Conservation (phyloP, 2,329 filamentous ascomycete genomes). For the Pseudonectria foliicola region DNA sequence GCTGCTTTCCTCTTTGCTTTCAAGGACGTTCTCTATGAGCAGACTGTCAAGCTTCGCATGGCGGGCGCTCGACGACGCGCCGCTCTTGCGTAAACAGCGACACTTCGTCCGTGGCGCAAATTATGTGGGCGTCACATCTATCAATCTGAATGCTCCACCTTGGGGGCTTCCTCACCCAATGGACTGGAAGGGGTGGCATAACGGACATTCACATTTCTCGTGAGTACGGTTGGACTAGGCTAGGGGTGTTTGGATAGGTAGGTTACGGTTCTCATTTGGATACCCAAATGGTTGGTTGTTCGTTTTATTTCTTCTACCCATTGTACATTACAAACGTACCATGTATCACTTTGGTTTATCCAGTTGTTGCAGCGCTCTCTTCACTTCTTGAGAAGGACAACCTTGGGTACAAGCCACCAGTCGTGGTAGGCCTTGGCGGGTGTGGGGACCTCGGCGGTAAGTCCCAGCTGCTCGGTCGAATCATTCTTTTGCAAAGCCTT, state of each 20-base stretch:
- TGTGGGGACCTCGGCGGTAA: slow-evolving; percentile 46
- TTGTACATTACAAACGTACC: too few species aligned
- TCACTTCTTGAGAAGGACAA: slow-evolving; percentile 21
- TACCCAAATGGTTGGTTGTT: slow-evolving; percentile 13
- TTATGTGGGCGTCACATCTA: too few species aligned
- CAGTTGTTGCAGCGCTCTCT: too few species aligned
- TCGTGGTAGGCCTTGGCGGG: slow-evolving; percentile 51
- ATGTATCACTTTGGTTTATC: too few species aligned
- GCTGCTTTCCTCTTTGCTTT: slow-evolving; percentile 96
- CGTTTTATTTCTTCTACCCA: too few species aligned
- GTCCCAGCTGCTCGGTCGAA: slow-evolving; percentile 24
- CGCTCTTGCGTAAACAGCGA: not conserved
- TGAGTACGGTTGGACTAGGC: too few species aligned
- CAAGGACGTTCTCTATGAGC: slow-evolving; percentile 91
- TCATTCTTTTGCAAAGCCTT: slow-evolving; percentile 42
- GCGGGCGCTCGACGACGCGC: slow-evolving; percentile 28
- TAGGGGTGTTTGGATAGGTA: not conserved
- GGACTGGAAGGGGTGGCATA: too few species aligned
- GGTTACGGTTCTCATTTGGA: slow-evolving; percentile 17
- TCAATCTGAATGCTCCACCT: too few species aligned
- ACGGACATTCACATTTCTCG: too few species aligned
- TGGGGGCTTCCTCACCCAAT: too few species aligned
- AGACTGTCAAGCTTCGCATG: slow-evolving; percentile 60
- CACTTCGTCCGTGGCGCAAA: too few species aligned
- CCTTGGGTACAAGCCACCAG: slow-evolving; percentile 57